Conservation (phyloP, 1,284 basidiomycete species). For the Cryptococcus amylolentus region DNA sequence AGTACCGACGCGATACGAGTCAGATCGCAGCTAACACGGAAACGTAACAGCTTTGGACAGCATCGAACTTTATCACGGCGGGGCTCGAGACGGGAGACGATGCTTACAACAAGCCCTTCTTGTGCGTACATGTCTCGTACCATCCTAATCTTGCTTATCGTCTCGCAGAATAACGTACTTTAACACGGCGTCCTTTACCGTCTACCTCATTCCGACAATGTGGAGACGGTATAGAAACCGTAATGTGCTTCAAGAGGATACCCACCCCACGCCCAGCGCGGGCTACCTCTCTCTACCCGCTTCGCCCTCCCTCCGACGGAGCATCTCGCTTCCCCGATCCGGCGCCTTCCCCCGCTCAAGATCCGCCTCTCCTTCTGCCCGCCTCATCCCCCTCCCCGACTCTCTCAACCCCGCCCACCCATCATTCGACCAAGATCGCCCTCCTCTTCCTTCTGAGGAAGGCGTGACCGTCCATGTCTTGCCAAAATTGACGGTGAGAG, state of each 20-base stretch:
- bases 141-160: not conserved
- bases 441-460: constrained; percentile 1
- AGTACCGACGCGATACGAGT: constrained; percentile 20
- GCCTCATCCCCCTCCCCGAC: constrained; percentile 1
- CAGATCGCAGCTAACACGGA: constrained; percentile 10
- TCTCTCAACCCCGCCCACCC: not conserved
- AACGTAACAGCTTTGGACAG: constrained; percentile 40
- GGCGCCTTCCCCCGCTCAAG: constrained; percentile 7
- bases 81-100: constrained; percentile 42
- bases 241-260: constrained; percentile 1
- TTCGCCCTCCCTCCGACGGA: constrained; percentile 5
- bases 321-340: not conserved
- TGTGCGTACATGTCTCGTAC: constrained; percentile 31
- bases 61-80: constrained; percentile 45
- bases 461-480: constrained; percentile 4
- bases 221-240: constrained; percentile 16
- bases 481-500: constrained; percentile 57
- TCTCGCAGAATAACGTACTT: constrained; percentile 48
- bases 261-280: constrained; percentile 5
- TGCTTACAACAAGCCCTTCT: constrained; percentile 48
- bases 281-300: constrained; percentile 1
- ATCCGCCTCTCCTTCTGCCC: constrained; percentile 7
- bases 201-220: constrained; percentile 75
- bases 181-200: constrained; percentile 64
- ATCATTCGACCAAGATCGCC: constrained; percentile 3